Evolutionary conservation across 192 early-diverging fungal genomes (phyloP), one percentile per base, ranked within the genome.

Genomic region (Coemansia sp.): DNA sequence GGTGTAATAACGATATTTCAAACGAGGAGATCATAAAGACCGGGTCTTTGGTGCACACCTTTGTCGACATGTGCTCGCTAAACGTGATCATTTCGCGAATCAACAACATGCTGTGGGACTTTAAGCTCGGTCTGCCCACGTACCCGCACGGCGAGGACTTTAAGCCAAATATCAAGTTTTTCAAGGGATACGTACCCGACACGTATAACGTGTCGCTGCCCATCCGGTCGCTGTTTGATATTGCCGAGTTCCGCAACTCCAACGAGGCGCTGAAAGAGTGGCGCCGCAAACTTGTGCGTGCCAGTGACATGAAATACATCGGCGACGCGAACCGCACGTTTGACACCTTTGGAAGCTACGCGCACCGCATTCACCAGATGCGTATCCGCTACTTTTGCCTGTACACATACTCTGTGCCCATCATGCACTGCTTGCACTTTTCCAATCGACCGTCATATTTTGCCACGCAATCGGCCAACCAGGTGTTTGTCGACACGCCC

Each of bases 381-480:
- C 75, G 75, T 11, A 48, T 68, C 14, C 61, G 75, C 24, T 72
- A 68, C 45, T 77, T 77, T 49, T 77, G 66, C 59, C 59, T 70
- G 39, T 65, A 69, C 37, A 51, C 43, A 24, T 77, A 72, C 70
- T 59, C 38, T 2, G 57, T 63, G 15, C 62, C 66, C 15, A 22
- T 68, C 10, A 54, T 69, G 38, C 66, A 66, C 21, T 23, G 53
- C 27, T 25, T 78, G 37, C 75, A 78, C 60, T 35, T 72, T 38
- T 48, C 66, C 41, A 78, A 78, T 60, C 65, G 75, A 11, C 75
- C 69, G 8, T 78, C 75, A 22, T 78, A 58, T 29, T 78, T 72
- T 52, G 51, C 32, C 5, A 45, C 45, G n/a, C 53, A 56, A 22
- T 11, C 37, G 1, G 21, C 38, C 15, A 56, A 45, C 25, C 25